Evolutionary conservation across 768 basidiomycete genomes (phyloP).

Genomic region (Ephemerocybe angulata): DNA sequence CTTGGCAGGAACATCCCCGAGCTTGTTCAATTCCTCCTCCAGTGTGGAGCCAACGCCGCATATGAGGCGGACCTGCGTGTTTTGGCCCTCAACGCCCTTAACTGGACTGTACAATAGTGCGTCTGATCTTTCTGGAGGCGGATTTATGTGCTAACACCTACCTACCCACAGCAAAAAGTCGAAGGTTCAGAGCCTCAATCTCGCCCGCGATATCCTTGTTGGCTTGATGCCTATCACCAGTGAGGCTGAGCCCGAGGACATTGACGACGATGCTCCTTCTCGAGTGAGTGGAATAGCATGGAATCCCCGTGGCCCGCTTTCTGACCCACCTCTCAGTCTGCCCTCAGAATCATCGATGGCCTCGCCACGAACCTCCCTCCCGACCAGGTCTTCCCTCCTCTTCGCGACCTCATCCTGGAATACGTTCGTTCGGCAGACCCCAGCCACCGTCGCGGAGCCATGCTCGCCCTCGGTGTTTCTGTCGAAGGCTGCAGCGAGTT

Average conservation of each 20-base stretch:
- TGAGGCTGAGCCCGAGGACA: constrained; percentile 90
- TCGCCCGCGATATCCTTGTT: constrained; percentile 83
- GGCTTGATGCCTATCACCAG: constrained; percentile 92
- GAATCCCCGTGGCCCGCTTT: neutral
- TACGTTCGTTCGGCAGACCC: constrained; percentile 84
- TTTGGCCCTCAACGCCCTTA: constrained; percentile 87
- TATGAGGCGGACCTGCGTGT: constrained; percentile 81
- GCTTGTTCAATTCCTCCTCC: constrained; percentile 84
- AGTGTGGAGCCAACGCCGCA: constrained; percentile 71
- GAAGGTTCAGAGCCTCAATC: constrained; percentile 81
- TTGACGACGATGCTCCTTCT: constrained; percentile 90
- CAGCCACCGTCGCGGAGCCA: constrained; percentile 80
- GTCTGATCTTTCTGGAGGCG: neutral
- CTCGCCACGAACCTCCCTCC: constrained; percentile 92
- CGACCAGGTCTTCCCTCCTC: constrained; percentile 90
- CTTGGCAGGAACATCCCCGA: constrained; percentile 85
- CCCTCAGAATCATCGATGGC: constrained; percentile 90
- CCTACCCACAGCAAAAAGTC: constrained; percentile 78
- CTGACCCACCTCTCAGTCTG: constrained; percentile 51
- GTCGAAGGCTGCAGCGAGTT: constrained; percentile 98
- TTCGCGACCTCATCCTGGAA: constrained; percentile 75
- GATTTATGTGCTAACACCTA: neutral
- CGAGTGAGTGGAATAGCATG: constrained; percentile 52
- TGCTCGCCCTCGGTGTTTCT: constrained; percentile 91
- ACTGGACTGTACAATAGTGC: constrained; percentile 96